phyloP scores from a whole-genome alignment of 139 green algal species.

The Diplosphaera chodatii region DNA sequence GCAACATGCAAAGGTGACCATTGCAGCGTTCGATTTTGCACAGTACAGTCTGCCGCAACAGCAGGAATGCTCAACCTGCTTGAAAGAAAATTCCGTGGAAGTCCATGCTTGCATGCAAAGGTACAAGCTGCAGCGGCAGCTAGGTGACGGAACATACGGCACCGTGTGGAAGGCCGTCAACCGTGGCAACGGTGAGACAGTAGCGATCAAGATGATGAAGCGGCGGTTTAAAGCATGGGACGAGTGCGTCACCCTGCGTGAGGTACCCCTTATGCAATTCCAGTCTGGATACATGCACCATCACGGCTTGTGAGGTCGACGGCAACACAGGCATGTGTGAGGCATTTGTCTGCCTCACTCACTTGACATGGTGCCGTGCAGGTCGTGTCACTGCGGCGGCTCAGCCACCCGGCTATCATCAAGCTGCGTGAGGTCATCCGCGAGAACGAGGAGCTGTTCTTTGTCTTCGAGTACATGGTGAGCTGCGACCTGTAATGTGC shows the following conservation, averaged over 20 bases:
- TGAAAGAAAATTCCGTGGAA: too few relatives aligned
- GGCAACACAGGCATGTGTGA: too few relatives aligned
- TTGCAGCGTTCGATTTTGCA: too few relatives aligned
- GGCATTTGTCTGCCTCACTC: too few relatives aligned
- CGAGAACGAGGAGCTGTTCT: constrained; percentile 94
- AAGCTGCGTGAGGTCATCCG: constrained; percentile 96
- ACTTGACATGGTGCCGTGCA: too few relatives aligned
- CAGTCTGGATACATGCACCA: too few relatives aligned
- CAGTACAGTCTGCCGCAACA: too few relatives aligned
- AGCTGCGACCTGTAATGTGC: too few relatives aligned
- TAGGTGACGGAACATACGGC: constrained; percentile 94
- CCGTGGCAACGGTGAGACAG: constrained; percentile 80
- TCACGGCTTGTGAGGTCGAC: too few relatives aligned
- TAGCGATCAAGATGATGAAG: constrained; percentile 99
- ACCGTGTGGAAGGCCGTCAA: constrained; percentile 93
- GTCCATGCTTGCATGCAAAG: constrained; percentile 2
- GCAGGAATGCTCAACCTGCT: too few relatives aligned
- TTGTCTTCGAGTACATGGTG: constrained; percentile 95
- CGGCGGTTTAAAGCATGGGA: constrained; percentile 95
- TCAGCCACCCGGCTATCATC: constrained; percentile 89
- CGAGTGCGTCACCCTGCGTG: constrained; percentile 88
- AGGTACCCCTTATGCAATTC: constrained; percentile 37
- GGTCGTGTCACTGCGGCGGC: constrained; percentile 68
- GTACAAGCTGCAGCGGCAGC: constrained; percentile 89
- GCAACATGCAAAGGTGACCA: too few relatives aligned